These are phyloP conservation scores for Incumbomyces delicatus DNA, from an alignment of 2,329 filamentous ascomycete species.

Conservation along the genomic window DNA sequence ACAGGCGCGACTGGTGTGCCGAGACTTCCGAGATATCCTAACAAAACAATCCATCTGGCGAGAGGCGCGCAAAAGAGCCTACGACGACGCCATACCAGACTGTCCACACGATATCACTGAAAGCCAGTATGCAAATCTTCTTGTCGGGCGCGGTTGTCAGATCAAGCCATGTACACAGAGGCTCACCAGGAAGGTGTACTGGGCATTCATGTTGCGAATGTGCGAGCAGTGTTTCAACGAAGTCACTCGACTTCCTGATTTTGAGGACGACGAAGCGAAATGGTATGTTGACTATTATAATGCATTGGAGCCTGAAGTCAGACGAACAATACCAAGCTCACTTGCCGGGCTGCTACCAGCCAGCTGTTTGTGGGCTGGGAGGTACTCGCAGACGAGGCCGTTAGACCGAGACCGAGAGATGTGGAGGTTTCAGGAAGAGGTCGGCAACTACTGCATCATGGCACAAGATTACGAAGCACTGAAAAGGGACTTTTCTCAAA, in stretches of 20 bases:
- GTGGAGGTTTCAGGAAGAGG: not conserved
- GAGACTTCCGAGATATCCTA: slow-evolving; percentile 13
- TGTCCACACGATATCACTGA: slow-evolving; percentile 17
- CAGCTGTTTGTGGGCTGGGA: slow-evolving; percentile 6
- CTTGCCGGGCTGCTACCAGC: slow-evolving; percentile 11
- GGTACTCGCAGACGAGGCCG: slow-evolving; percentile 1
- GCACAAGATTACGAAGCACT: slow-evolving; percentile 1
- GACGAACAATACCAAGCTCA: not conserved
- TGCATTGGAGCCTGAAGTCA: not conserved
- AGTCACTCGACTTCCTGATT: slow-evolving; percentile 7
- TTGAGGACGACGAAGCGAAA: slow-evolving; percentile 6
- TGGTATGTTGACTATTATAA: not conserved
- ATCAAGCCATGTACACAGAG: slow-evolving; percentile 13
- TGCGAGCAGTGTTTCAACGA: slow-evolving; percentile 15
- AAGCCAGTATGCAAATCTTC: slow-evolving; percentile 17
- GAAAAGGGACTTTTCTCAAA: slow-evolving; percentile 1
- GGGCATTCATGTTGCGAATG: slow-evolving; percentile 18
- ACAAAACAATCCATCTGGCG: slow-evolving; percentile 16
- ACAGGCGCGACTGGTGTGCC: slow-evolving; percentile 15
- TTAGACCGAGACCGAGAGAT: not conserved
- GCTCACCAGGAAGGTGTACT: slow-evolving; percentile 15
- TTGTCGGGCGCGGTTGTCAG: slow-evolving; percentile 19
- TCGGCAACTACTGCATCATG: slow-evolving; percentile 3
- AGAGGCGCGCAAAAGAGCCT: slow-evolving; percentile 13
- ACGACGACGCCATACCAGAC: slow-evolving; percentile 13